Conservation (phyloP, 2,329 filamentous ascomycete genomes). For the Dactylellina haptotyla region DNA sequence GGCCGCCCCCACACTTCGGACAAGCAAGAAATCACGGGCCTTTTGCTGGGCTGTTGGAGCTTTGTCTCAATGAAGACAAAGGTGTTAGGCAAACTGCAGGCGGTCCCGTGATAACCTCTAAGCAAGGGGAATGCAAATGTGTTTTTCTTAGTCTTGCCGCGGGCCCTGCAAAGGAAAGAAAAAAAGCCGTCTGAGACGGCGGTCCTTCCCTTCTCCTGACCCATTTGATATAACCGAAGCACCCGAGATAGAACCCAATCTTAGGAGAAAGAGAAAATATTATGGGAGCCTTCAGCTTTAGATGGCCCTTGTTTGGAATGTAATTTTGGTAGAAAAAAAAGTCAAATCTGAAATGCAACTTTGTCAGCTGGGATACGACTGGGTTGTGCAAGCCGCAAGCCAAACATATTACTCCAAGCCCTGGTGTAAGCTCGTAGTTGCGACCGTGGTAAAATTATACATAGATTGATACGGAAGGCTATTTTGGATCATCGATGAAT, state of each 20-base stretch:
- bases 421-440: constrained; percentile 18
- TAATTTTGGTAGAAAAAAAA: not conserved
- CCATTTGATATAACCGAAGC: constrained; percentile 21
- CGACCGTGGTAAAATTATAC: constrained; percentile 1
- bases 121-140: constrained; percentile 3
- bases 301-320: constrained; percentile 2
- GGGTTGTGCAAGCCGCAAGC: not conserved
- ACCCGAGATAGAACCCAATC: not conserved
- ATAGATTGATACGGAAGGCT: not conserved
- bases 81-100: constrained; percentile 10
- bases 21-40: constrained; percentile 13
- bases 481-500: not conserved
- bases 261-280: not conserved
- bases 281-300: constrained; percentile 22
- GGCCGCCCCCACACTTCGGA: constrained; percentile 19
- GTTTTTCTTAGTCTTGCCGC: not conserved
- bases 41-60: constrained; percentile 1
- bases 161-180: not conserved
- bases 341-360: no score
- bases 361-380: not conserved
- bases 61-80: constrained; percentile 33
- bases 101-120: constrained; percentile 5
- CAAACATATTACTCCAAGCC: constrained; percentile 40
- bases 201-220: not conserved
- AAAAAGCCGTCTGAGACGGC: constrained; percentile 10